phyloP scores from a whole-genome alignment of 257 asterid species.

The Paraleonurus japonicus region DNA sequence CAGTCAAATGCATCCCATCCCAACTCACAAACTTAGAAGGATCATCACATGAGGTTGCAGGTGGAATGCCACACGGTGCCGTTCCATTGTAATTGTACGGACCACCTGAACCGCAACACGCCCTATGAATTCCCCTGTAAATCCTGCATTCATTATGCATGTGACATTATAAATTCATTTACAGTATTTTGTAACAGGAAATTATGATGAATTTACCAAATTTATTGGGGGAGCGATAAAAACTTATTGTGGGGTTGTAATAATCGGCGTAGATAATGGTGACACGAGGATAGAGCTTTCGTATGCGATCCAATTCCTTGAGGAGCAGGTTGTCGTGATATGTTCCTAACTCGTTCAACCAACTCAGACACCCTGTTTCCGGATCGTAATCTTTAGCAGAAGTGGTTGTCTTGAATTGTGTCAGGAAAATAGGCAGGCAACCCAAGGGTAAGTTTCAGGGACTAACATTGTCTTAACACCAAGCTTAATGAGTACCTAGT shows the following conservation, averaged over 20 bases:
- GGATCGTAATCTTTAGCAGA: constrained; percentile 35
- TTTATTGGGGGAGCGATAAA: constrained; percentile 31
- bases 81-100: constrained; percentile 33
- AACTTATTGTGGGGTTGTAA: background rate
- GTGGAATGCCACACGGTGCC: constrained; percentile 13
- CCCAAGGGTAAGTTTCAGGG: constrained; percentile 48
- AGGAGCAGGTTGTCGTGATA: constrained; percentile 40
- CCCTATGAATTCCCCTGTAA: constrained; percentile 23
- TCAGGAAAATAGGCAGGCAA: constrained; percentile 33
- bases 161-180: too few species aligned
- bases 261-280: background rate
- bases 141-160: too few species aligned
- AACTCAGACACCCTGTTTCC: constrained; percentile 43
- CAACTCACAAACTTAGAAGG: constrained; percentile 40
- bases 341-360: constrained; percentile 37
- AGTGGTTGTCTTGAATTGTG: constrained; percentile 18
- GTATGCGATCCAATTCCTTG: background rate
- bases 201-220: too few species aligned
- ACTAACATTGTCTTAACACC: constrained; percentile 49
- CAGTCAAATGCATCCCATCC: constrained; percentile 55
- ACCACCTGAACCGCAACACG: constrained; percentile 49
- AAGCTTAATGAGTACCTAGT: constrained; percentile 45
- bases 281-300: background rate
- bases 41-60: constrained; percentile 40
- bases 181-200: too few species aligned